These are phyloP conservation scores for Smallanthus sonchifolius DNA, from an alignment of 129 eudicot species.

Conservation along the genomic window DNA sequence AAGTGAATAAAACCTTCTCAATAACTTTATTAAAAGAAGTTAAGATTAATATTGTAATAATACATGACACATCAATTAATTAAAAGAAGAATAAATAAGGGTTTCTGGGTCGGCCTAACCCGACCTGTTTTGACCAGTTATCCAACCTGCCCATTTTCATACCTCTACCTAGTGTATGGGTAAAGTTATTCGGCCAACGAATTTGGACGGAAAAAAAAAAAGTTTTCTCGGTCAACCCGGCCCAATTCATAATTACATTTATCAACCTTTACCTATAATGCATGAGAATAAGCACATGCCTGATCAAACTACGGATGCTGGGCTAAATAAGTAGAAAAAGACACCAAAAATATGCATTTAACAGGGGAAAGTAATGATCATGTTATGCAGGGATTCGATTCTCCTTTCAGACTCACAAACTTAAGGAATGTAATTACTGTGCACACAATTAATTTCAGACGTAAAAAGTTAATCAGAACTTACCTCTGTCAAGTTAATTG, in stretches of 20 bases:
- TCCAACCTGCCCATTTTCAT: slow-evolving; percentile 24
- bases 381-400: too few relatives aligned
- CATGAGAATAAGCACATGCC: slow-evolving; percentile 52
- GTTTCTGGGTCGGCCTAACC: neutral
- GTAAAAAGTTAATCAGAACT: slow-evolving; percentile 34
- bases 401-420: too few relatives aligned
- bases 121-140: neutral
- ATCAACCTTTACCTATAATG: slow-evolving; percentile 14
- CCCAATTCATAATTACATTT: neutral
- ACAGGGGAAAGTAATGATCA: too few relatives aligned
- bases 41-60: neutral
- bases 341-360: neutral
- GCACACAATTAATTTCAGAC: too few relatives aligned
- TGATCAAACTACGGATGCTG: slow-evolving; percentile 98
- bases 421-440: too few relatives aligned
- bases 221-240: neutral
- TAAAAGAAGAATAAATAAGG: neutral
- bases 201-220: slow-evolving; percentile 51
- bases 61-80: neutral
- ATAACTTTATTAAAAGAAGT: neutral
- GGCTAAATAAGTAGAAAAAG: slow-evolving; percentile 69
- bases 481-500: slow-evolving; percentile 60
- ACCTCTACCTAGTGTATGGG: slow-evolving; percentile 39
- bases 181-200: slow-evolving; percentile 71
- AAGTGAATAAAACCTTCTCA: neutral